These are phyloP conservation scores for Colletotrichum endophyticum DNA, from an alignment of 2,329 filamentous ascomycete species.

Conservation along the genomic window DNA sequence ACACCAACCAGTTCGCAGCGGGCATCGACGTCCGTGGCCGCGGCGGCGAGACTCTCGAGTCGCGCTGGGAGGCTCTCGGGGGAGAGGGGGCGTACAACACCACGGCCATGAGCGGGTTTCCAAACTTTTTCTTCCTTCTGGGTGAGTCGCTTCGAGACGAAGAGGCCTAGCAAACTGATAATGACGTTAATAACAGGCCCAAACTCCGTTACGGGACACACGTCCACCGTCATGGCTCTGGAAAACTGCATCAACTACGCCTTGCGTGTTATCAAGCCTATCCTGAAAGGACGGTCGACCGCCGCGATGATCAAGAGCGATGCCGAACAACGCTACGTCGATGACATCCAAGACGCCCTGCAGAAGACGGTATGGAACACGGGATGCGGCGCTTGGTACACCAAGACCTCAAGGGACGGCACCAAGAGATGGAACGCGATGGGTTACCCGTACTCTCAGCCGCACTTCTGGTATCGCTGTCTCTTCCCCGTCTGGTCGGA, in stretches of 20 bases:
- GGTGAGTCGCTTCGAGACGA: slow-evolving; percentile 26
- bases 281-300: slow-evolving; percentile 35
- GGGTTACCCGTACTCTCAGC: slow-evolving; percentile 39
- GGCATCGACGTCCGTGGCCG: slow-evolving; percentile 58
- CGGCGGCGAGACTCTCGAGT: slow-evolving; percentile 51
- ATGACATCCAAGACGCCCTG: slow-evolving; percentile 35
- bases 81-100: slow-evolving; percentile 67
- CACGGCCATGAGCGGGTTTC: slow-evolving; percentile 63
- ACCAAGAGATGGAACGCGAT: slow-evolving; percentile 36
- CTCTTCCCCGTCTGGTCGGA: slow-evolving; percentile 38
- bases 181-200: slow-evolving; percentile 39
- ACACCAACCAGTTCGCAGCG: slow-evolving; percentile 57
- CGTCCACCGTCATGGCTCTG: slow-evolving; percentile 60
- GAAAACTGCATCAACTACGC: slow-evolving; percentile 68
- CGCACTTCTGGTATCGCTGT: slow-evolving; percentile 37
- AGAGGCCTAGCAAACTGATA: background rate
- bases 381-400: slow-evolving; percentile 43
- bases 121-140: slow-evolving; percentile 69
- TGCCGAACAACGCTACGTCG: slow-evolving; percentile 37
- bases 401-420: slow-evolving; percentile 16
- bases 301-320: slow-evolving; percentile 34
- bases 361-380: slow-evolving; percentile 32
- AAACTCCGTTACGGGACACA: slow-evolving; percentile 67
- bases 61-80: slow-evolving; percentile 62
- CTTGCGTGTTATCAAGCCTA: slow-evolving; percentile 60